A percentile compares a stretch with the other conserved stretches of the same genome.
These are phyloP conservation scores for Oropetium thomaeum DNA, from an alignment of 176 grass and related monocot species.

Conservation along the genomic window DNA sequence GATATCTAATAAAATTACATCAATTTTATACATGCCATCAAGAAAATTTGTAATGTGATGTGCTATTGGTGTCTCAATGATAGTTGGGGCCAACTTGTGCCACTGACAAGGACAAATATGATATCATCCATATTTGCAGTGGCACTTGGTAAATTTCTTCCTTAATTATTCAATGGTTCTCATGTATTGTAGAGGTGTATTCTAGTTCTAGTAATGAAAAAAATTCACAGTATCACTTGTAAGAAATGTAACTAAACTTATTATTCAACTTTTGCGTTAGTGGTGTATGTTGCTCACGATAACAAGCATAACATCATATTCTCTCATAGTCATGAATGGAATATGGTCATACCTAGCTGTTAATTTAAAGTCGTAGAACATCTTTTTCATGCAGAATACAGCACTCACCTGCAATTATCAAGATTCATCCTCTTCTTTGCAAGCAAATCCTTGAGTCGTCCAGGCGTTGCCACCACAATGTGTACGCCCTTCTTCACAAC, in stretches of 20 bases:
- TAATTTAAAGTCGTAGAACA: not conserved
- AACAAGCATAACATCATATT: no score
- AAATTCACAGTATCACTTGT: not conserved
- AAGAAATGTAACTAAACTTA: not conserved
- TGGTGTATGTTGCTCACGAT: no score
- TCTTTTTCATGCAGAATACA: not conserved
- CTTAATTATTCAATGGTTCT: not conserved
- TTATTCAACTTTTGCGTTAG: not conserved
- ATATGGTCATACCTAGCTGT: not conserved
- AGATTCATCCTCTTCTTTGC: constrained; percentile 98
- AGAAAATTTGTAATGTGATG: no score
- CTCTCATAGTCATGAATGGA: not conserved
- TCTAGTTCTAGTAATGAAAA: not conserved
- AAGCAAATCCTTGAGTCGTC: constrained; percentile 86
- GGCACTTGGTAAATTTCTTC: no score
- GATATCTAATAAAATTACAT: not conserved
- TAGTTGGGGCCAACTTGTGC: no score
- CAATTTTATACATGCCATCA: no score
- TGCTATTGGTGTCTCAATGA: no score
- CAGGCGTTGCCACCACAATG: constrained; percentile 85
- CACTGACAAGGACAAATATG: no score
- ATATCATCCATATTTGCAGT: no score
- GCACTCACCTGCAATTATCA: constrained; percentile 76
- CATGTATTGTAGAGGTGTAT: not conserved
- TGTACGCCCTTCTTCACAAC: constrained; percentile 84